These are phyloP conservation scores for Polyporus tsugae DNA, from an alignment of 1,284 basidiomycete genomes.

Conservation along the genomic window DNA sequence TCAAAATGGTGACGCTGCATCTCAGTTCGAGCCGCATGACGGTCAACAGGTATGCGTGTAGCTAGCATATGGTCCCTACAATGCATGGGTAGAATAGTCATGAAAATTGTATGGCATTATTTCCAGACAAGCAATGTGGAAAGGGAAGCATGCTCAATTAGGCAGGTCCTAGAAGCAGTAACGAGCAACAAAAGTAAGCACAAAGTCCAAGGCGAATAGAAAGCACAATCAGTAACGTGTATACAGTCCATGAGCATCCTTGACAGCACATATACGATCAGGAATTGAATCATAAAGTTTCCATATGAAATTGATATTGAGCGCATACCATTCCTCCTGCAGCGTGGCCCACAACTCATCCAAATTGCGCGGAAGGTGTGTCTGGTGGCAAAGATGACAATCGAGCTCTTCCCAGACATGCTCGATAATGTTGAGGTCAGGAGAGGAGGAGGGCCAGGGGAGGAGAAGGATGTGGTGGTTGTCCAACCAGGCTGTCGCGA, in stretches of 20 bases:
- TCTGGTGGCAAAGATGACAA: neutral
- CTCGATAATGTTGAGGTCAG: conserved; percentile 44
- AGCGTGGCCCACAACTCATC: conserved; percentile 7
- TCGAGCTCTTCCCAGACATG: conserved; percentile 14
- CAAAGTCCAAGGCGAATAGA: neutral
- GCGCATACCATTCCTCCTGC: conserved; percentile 12
- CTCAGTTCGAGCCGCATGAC: too few relatives aligned
- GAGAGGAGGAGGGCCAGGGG: conserved; percentile 45
- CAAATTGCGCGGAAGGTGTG: neutral
- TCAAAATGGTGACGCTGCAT: too few relatives aligned
- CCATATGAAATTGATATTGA: conserved; percentile 3
- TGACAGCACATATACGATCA: neutral
- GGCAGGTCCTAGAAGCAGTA: neutral
- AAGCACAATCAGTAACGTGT: neutral
- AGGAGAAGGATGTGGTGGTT: conserved; percentile 41
- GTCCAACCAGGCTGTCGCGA: conserved; percentile 43
- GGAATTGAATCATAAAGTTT: conserved; percentile 6
- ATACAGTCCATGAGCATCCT: neutral
- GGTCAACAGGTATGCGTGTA: too few relatives aligned
- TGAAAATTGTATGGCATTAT: too few relatives aligned
- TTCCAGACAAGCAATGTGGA: neutral
- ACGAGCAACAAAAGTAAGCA: neutral
- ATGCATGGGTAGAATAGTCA: too few relatives aligned
- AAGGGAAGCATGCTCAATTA: neutral
- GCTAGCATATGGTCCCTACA: too few relatives aligned